Evolutionary conservation across 805 yeast species (phyloP).

Genomic region (Candida broadrunensis): DNA sequence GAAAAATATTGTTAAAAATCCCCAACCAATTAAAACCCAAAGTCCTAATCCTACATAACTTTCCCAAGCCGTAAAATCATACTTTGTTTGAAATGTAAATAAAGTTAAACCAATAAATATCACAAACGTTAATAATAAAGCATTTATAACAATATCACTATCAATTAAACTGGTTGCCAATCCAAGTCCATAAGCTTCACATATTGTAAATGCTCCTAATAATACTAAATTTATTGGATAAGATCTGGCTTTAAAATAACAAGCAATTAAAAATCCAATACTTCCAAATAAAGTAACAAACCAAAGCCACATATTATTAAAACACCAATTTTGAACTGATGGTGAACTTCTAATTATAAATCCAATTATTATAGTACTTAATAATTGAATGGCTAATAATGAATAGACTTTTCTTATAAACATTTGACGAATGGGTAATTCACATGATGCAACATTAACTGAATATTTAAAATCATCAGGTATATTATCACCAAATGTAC

Average conservation of each 20-base stretch:
- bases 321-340: constrained; percentile 50
- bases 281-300: constrained; percentile 56
- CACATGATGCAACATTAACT: constrained; percentile 74
- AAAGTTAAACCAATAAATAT: constrained; percentile 74
- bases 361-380: constrained; percentile 59
- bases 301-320: constrained; percentile 57
- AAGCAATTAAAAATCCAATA: constrained; percentile 61
- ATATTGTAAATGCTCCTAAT: constrained; percentile 64
- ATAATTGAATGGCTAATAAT: constrained; percentile 61
- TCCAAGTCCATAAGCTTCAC: constrained; percentile 74
- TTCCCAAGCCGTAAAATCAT: constrained; percentile 69
- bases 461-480: constrained; percentile 84
- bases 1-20: constrained; percentile 68
- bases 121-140: constrained; percentile 63
- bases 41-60: constrained; percentile 54
- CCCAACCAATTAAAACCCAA: constrained; percentile 69
- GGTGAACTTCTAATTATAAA: constrained; percentile 44
- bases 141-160: constrained; percentile 63
- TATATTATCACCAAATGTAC: constrained; percentile 33
- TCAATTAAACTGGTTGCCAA: constrained; percentile 62
- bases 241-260: constrained; percentile 58
- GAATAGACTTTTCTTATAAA: constrained; percentile 80
- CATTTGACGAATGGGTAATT: constrained; percentile 67
- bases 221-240: constrained; percentile 67
- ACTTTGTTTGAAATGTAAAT: constrained; percentile 75